These are phyloP conservation scores for Dendrobium huoshanense DNA, from an alignment of 106 monocot species.

Conservation along the genomic window DNA sequence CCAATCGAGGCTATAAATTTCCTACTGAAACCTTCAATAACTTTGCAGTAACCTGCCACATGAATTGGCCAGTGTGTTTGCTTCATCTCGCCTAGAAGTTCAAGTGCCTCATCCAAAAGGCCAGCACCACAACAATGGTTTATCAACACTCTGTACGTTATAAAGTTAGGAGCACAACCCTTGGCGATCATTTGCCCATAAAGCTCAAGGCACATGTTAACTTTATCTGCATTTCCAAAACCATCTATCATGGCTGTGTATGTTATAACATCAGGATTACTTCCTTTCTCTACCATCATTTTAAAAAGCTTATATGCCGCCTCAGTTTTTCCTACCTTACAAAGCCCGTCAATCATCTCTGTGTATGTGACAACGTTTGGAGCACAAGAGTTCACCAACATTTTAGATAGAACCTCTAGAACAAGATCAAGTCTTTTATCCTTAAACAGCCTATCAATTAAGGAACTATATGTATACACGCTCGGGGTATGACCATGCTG, in stretches of 20 bases:
- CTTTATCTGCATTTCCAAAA: constrained; percentile 60
- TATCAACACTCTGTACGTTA: constrained; percentile 85
- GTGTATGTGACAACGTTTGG: constrained; percentile 95
- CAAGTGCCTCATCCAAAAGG: constrained; percentile 70
- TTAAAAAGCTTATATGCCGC: constrained; percentile 70
- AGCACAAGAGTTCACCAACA: constrained; percentile 77
- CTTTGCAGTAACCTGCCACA: constrained; percentile 28
- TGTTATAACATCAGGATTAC: constrained; percentile 84
- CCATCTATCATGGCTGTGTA: constrained; percentile 97
- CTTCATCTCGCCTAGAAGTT: constrained; percentile 85
- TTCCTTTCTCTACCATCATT: constrained; percentile 95
- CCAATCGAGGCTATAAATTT: constrained; percentile 74
- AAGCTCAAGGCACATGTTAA: constrained; percentile 63
- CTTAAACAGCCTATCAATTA: constrained; percentile 86
- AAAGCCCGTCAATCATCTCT: constrained; percentile 96
- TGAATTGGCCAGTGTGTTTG: constrained; percentile 78
- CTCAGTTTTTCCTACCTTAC: constrained; percentile 74
- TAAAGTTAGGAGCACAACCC: constrained; percentile 84
- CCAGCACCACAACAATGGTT: constrained; percentile 83
- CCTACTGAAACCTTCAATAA: constrained; percentile 80
- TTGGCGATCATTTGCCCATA: constrained; percentile 60
- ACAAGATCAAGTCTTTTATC: constrained; percentile 89
- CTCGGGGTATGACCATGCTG: constrained; percentile 55
- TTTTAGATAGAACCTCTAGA: constrained; percentile 70
- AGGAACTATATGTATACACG: constrained; percentile 82